Percentiles rank a stretch among this genome's conserved stretches.
phyloP scores from a whole-genome alignment of 768 basidiomycete species.

The Tylopilus plumbeoviolaceoides region DNA sequence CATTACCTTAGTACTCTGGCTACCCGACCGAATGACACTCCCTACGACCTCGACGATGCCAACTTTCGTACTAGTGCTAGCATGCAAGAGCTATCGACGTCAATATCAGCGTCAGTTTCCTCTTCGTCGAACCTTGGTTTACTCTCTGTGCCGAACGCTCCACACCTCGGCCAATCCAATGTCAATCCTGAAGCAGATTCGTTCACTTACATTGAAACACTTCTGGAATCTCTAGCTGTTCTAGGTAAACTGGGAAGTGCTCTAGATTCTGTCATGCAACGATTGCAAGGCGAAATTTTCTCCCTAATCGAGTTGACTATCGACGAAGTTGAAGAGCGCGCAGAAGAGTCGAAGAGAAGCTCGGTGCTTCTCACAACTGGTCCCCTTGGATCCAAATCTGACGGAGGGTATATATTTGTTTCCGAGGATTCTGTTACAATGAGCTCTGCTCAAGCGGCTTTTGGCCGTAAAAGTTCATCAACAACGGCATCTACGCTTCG shows the following conservation, averaged over 20 bases:
- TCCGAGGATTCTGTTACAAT: conserved; percentile 17
- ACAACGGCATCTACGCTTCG: conserved; percentile 56
- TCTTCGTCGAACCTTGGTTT: conserved; percentile 24
- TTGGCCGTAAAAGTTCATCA: conserved; percentile 18
- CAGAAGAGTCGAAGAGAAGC: conserved; percentile 65
- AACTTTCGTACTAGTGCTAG: conserved; percentile 24
- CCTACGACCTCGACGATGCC: conserved; percentile 55
- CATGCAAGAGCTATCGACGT: conserved; percentile 17
- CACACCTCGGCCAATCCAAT: conserved; percentile 23
- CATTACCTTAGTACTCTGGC: conserved; percentile 64
- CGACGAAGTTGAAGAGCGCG: conserved; percentile 89
- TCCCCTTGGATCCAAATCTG: conserved; percentile 39
- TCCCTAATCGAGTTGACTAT: conserved; percentile 80
- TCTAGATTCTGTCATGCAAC: conserved; percentile 79
- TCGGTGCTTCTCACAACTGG: conserved; percentile 35
- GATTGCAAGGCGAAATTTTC: conserved; percentile 80
- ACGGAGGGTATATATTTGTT: conserved; percentile 51
- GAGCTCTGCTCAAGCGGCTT: conserved; percentile 23
- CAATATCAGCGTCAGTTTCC: conserved; percentile 21
- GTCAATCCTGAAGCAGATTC: conserved; percentile 88
- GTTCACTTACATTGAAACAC: conserved; percentile 87
- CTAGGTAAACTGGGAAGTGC: conserved; percentile 84
- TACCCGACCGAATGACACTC: conserved; percentile 74
- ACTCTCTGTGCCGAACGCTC: conserved; percentile 17
- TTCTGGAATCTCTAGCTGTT: conserved; percentile 89